Conservation (phyloP, 306 rosid genomes). For the Fragaria ananassa region DNA sequence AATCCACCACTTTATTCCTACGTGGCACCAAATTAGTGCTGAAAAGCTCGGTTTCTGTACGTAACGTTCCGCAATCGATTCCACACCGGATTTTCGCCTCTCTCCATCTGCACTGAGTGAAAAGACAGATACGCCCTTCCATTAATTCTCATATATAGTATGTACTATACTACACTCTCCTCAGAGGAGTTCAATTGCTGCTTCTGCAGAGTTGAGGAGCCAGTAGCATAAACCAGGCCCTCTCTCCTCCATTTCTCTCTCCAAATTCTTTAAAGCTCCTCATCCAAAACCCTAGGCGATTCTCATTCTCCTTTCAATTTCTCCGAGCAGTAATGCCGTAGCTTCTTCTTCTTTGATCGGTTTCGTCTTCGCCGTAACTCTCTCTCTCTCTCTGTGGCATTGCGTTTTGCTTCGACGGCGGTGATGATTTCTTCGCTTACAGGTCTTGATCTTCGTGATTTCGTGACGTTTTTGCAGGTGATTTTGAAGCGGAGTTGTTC, state of each 20-base stretch:
- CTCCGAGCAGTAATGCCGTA: neutral
- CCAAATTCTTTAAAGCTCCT: neutral
- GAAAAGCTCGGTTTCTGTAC: neutral
- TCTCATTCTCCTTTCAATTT: neutral
- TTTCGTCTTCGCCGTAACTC: neutral
- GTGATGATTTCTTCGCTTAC: slow-evolving; percentile 1
- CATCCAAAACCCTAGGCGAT: neutral
- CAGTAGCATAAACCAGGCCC: neutral
- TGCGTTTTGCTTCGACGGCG: neutral
- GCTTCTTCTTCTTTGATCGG: neutral
- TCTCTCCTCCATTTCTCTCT: neutral
- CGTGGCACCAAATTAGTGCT: neutral
- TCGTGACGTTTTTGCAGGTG: neutral
- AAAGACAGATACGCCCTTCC: neutral
- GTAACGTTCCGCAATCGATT: neutral
- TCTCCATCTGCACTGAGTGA: too few relatives aligned
- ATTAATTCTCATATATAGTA: neutral
- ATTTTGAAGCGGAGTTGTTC: neutral
- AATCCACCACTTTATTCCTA: neutral
- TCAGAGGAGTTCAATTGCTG: neutral
- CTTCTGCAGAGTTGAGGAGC: slow-evolving; percentile 5
- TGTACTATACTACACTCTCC: neutral
- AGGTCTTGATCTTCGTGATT: slow-evolving; percentile 20
- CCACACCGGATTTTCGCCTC: neutral
- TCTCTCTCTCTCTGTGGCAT: neutral